Base-by-base conservation (phyloP, 1,284 basidiomycete genomes). In the Cryptococcus sp. region DNA sequence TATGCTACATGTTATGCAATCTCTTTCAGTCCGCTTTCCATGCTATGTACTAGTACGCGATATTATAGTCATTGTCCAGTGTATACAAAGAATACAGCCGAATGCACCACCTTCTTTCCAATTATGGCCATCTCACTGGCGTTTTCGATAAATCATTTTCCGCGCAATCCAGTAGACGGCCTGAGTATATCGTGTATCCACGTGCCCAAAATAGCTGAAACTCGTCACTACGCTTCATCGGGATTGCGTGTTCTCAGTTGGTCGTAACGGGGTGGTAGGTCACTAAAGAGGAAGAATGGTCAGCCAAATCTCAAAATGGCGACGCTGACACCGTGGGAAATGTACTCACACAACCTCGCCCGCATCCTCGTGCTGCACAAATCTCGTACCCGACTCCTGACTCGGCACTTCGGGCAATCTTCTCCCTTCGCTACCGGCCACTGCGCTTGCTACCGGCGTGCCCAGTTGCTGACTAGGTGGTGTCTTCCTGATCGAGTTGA, bases 181-280 rank as follows among this genome's bases (percentile, higher is more conserved):
- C 31, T 35, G 4, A 8, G 10, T 35, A 35, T 35, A 8, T 35
- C 8, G 31, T 35, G 31, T 35, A 35, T 35, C 13, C 31, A 13
- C 8, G 13, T 10, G 31, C 31, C 31, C 31, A 35, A 35, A 35
- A 35, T 35, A 35, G 31, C 31, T 35, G 31, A 10, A 8, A 52
- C 35, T 22, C 17, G 7, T 47, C 45, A 50, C 22, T 41, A 17
- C 35, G 50, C 38, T 40, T 56, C 55, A 55, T 71, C 70, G 0
- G 70, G 69, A 40, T 72, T 72, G 35, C 67, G 57, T 13, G 70
- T 50, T 50, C 67, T 50, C 19, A 72, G 45, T 47, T 72, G 70
- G 53, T 72, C 67, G 46, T 72, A 72, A 58, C 67, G 45, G 7
- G 70, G 70, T n/a, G 70, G 69, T 20, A 71, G 58, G 46, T 71